These are phyloP conservation scores for Malus sylvestris DNA, from an alignment of 306 rosid genomes.

Conservation along the genomic window DNA sequence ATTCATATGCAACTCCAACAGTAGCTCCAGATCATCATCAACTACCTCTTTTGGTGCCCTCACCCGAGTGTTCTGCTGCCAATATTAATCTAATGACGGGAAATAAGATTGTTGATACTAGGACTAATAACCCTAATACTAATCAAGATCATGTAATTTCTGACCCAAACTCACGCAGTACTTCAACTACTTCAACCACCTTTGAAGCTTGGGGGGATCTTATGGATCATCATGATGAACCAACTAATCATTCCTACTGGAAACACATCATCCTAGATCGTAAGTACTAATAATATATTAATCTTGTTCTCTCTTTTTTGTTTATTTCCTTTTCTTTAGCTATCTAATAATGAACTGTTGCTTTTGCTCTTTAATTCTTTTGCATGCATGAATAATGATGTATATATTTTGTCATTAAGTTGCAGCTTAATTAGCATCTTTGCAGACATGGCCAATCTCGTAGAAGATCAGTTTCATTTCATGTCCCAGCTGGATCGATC, in stretches of 20 bases:
- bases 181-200: constrained; percentile 21
- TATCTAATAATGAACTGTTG: too few species aligned
- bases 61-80: not conserved
- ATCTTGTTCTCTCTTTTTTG: too few species aligned
- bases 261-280: constrained; percentile 31
- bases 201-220: constrained; percentile 43
- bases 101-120: too few species aligned
- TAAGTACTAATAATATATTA: constrained; percentile 1
- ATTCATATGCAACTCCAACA: not conserved
- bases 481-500: too few species aligned
- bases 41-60: constrained; percentile 33
- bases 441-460: not conserved
- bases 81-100: not conserved
- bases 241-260: constrained; percentile 46
- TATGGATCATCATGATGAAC: constrained; percentile 32
- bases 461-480: not conserved
- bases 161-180: too few species aligned
- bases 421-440: not conserved
- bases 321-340: too few species aligned
- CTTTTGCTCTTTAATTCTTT: too few species aligned
- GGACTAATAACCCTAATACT: too few species aligned
- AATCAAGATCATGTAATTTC: too few species aligned
- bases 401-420: not conserved
- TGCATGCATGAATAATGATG: not conserved
- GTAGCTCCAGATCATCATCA: not conserved